Conservation (phyloP, 2,329 filamentous ascomycete genomes). For the Parastagonospora avenae region DNA sequence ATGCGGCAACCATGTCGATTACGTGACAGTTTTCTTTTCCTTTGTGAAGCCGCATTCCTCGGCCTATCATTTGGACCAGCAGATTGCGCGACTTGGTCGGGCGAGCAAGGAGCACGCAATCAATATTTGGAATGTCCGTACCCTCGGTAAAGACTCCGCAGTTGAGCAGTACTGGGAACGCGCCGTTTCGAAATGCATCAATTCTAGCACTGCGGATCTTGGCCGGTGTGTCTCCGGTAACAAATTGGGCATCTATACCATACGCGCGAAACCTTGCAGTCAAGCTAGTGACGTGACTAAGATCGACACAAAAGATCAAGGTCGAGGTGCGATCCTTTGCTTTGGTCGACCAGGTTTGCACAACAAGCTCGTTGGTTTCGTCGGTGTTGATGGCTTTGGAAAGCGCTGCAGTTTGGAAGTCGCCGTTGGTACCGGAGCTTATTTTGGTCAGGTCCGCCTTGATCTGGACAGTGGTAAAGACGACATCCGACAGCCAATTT, state of each 20-base stretch:
- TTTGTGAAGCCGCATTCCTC: conserved; percentile 82
- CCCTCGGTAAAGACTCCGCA: conserved; percentile 97
- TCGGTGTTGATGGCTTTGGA: conserved; percentile 83
- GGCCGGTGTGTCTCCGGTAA: conserved; percentile 81
- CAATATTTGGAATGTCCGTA: conserved; percentile 96
- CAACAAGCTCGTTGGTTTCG: conserved; percentile 79
- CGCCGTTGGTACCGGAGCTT: conserved; percentile 67
- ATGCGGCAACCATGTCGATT: conserved; percentile 91
- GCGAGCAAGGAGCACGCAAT: conserved; percentile 85
- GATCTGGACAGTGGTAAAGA: conserved; percentile 90
- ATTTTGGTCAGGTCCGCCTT: conserved; percentile 79
- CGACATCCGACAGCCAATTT: conserved; percentile 88
- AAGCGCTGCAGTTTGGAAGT: conserved; percentile 80
- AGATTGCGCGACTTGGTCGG: conserved; percentile 93
- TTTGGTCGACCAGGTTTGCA: conserved; percentile 83
- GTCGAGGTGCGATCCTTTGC: conserved; percentile 78
- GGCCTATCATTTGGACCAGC: conserved; percentile 95
- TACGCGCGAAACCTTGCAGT: conserved; percentile 76
- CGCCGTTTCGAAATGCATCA: conserved; percentile 73
- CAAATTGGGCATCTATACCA: conserved; percentile 81
- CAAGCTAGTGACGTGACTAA: conserved; percentile 77
- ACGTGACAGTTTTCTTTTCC: conserved; percentile 90
- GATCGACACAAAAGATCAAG: conserved; percentile 90
- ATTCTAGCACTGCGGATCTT: conserved; percentile 72
- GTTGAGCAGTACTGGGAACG: conserved; percentile 89